Evolutionary conservation across 768 basidiomycete species (phyloP).

Genomic region (Termitomyces sp.): DNA sequence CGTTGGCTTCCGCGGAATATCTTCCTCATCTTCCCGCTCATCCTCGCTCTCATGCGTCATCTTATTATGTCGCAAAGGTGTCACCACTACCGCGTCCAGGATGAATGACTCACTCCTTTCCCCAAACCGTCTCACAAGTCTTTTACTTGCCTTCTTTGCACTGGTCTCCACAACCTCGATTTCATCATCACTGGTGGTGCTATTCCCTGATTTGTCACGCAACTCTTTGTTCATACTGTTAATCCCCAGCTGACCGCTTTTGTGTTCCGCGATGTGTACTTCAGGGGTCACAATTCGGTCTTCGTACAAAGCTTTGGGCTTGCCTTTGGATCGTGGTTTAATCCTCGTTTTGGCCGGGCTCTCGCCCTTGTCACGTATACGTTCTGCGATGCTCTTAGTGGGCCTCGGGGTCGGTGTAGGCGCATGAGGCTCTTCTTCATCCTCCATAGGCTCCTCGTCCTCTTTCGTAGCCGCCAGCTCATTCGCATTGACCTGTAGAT

Average conservation of each 20-base stretch:
- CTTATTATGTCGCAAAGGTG: slow-evolving; percentile 6
- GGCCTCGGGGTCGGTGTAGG: slow-evolving; percentile 6
- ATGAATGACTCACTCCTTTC: slow-evolving; percentile 10
- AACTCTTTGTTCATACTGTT: slow-evolving; percentile 6
- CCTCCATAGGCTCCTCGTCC: background rate
- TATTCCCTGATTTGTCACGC: background rate
- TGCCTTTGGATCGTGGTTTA: slow-evolving; percentile 13
- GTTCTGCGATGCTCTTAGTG: slow-evolving; percentile 11
- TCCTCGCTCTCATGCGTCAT: background rate
- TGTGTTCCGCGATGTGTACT: slow-evolving; percentile 4
- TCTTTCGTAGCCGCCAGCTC: background rate
- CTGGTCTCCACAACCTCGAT: slow-evolving; percentile 9
- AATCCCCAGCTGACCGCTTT: slow-evolving; percentile 4
- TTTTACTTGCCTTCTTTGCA: slow-evolving; percentile 8
- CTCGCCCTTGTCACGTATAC: slow-evolving; percentile 15
- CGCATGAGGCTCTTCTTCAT: background rate
- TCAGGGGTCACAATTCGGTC: slow-evolving; percentile 2
- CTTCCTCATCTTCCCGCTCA: slow-evolving; percentile 3
- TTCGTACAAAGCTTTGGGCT: background rate
- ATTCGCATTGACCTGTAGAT: background rate
- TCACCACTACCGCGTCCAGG: slow-evolving; percentile 8
- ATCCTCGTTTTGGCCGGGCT: slow-evolving; percentile 17
- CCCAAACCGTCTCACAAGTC: slow-evolving; percentile 11
- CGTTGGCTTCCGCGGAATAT: background rate
- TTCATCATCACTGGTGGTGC: slow-evolving; percentile 12